These are phyloP conservation scores for Senna tora DNA, from an alignment of 306 rosid genomes.

Conservation along the genomic window DNA sequence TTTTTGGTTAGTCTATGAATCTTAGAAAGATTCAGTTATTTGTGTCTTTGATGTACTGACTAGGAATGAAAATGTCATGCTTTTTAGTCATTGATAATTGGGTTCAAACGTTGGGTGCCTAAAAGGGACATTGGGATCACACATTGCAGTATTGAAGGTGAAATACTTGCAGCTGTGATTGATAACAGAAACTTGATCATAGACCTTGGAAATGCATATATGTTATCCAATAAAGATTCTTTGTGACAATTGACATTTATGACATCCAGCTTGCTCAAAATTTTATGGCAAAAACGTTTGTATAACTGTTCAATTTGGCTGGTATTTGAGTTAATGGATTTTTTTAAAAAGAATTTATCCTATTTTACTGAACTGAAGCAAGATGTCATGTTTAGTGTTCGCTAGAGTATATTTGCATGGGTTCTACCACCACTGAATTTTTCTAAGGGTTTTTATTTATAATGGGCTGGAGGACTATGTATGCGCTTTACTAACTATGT, in stretches of 20 bases:
- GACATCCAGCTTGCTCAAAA: conserved; percentile 23
- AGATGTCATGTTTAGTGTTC: background rate
- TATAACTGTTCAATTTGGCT: conserved; percentile 9
- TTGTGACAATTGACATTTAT: conserved; percentile 9
- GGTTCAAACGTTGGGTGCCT: background rate
- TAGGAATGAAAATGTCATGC: conserved; percentile 30
- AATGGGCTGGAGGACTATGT: background rate
- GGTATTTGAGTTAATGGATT: conserved; percentile 28
- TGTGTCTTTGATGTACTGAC: conserved; percentile 26
- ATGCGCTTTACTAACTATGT: conserved; percentile 31
- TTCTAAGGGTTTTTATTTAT: conserved; percentile 28
- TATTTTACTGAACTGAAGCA: conserved; percentile 25
- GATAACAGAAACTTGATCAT: too few species aligned
- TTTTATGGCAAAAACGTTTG: conserved; percentile 10
- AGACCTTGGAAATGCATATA: background rate
- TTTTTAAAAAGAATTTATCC: too few species aligned
- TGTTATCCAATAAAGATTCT: background rate
- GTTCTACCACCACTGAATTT: conserved; percentile 24
- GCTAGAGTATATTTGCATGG: background rate
- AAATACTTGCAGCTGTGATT: background rate
- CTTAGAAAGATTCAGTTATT: conserved; percentile 25
- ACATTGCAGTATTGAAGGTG: conserved; percentile 12
- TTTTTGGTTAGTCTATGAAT: conserved; percentile 76
- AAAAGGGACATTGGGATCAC: background rate
- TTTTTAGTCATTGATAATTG: conserved; percentile 19